Base-by-base conservation (phyloP, 495 filamentous ascomycete species). In the Pseudomonodictys pantanalensis region DNA sequence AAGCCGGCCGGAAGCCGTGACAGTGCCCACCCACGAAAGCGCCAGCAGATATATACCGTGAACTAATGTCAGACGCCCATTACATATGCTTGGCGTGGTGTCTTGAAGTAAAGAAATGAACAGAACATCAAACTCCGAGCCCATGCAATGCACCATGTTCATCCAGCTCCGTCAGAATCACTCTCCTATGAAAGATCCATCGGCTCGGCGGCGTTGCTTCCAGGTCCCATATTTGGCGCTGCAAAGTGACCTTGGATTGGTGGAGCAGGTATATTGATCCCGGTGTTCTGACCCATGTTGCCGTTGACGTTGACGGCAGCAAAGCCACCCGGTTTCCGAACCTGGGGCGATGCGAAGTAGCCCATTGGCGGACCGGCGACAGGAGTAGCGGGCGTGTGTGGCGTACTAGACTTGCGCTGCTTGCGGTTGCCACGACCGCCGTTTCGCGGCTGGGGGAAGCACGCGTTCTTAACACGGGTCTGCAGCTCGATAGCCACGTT, bases 381-480 rank as follows among this genome's bases (percentile, higher is more conserved):
- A 29, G 47, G 47, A 23, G 24, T 50, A 2, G 24, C 15, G 24
- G 47, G 47, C 17, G 47, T 50, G 25, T 7, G 11, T 12, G 28
- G 24, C 2, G 47, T 50, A 8, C 24, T 30, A 4, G 23, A 30
- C 47, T 50, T 50, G 6, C 47, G 47, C 24, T 23, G 28, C 24
- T 50, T 50, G 12, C 15, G 28, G 2, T 4, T 29, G 4, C 11
- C 15, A 30, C 15, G 7, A 18, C 47, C 24, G 17, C 15, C 8
- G 17, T 4, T 50, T 5, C 50, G 49, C 11, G 49, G 49, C n/a
- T 51, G 38, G 4, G 58, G 58, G 33, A 48, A 55, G 26, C 48
- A 52, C 4, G 58, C 58, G 35, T 58, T 64, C 49, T 55, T 58
- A 15, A 64, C 55, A 17, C 61, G 61, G 11, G 50, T 59, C 26